Evolutionary conservation across 805 yeast genomes (phyloP), one percentile per base, ranked within the genome.

Genomic region (Teunomyces lycoperdinae): DNA sequence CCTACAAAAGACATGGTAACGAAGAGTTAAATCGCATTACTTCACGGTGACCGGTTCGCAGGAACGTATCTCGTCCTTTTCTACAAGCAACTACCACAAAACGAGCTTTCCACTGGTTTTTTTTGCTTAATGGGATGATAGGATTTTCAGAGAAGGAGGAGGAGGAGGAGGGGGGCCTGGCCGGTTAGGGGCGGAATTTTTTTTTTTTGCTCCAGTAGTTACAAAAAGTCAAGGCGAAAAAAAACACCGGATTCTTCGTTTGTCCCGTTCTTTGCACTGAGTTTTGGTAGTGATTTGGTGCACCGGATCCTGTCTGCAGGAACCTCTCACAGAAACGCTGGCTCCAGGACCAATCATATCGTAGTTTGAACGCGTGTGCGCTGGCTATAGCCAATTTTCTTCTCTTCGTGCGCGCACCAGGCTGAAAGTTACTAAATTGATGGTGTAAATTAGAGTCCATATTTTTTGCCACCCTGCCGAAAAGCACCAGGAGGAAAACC

Each of bases 181-280:
- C 41, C 30, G 10, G 29, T 26, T 26, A 24, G 30, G 41, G 41
- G 41, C 30, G 41, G 41, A 38, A 38, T 5, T 26, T 26, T 24
- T 36, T 38, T 34, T 38, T 38, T 16, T 32, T 7, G 34, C 34
- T 38, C 30, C 11, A 5, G 6, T 6, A 28, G 10, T 1, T 9
- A 17, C 9, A 43, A 33, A 33, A 39, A 34, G 16, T 7, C 34
- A 9, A 5, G 9, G 34, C 34, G 34, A 32, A 17, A 42, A 17
- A 42, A 54, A 55, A 47, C 38, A 39, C 54, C 54, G 58, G 58
- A 55, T 49, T 46, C 48, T 31, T 44, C 47, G 50, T 54, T 55
- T 47, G 53, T 45, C 57, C 58, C 53, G 50, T 54, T 51, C 47
- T 50, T 26, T 16, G 32, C 9, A 24, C 29, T 8, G 24, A 29